phyloP scores from a whole-genome alignment of 2,329 filamentous ascomycete species.

The Ophiostoma australiae region DNA sequence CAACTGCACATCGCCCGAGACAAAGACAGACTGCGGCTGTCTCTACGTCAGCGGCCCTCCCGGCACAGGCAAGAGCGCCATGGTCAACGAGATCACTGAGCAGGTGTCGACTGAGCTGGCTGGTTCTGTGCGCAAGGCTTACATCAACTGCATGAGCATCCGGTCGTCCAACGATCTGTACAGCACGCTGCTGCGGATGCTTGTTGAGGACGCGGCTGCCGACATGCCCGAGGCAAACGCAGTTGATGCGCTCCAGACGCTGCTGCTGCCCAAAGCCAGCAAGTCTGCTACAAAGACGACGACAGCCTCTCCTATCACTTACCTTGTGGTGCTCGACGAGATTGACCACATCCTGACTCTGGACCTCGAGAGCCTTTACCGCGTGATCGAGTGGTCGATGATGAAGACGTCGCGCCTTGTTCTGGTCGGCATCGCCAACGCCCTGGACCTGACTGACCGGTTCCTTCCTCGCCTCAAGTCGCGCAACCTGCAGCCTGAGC shows the following conservation, averaged over 20 bases:
- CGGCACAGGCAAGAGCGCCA: constrained; percentile 93
- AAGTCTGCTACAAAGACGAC: constrained; percentile 16
- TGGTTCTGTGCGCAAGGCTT: constrained; percentile 59
- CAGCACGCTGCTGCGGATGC: constrained; percentile 67
- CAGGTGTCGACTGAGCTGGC: constrained; percentile 48
- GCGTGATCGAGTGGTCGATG: constrained; percentile 94
- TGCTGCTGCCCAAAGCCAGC: constrained; percentile 58
- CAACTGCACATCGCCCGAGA: constrained; percentile 27
- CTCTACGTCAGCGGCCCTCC: constrained; percentile 94
- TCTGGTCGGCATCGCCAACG: constrained; percentile 91
- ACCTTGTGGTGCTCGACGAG: constrained; percentile 86
- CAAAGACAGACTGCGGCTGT: constrained; percentile 64
- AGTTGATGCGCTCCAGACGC: constrained; percentile 59
- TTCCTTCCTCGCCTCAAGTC: constrained; percentile 91
- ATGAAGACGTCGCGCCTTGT: constrained; percentile 72
- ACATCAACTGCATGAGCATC: constrained; percentile 96
- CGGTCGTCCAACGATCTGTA: constrained; percentile 85
- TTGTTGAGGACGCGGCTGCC: constrained; percentile 31
- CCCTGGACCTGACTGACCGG: constrained; percentile 88
- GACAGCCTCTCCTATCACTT: constrained; percentile 47
- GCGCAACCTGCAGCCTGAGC: constrained; percentile 80
- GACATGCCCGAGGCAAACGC: constrained; percentile 60
- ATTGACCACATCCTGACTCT: constrained; percentile 89
- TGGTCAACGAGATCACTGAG: constrained; percentile 74
- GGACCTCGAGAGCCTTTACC: constrained; percentile 84